Evolutionary conservation across 176 grass and related monocot species (phyloP), one percentile per base, ranked within the genome.

Genomic region (Juncus inflexus): DNA sequence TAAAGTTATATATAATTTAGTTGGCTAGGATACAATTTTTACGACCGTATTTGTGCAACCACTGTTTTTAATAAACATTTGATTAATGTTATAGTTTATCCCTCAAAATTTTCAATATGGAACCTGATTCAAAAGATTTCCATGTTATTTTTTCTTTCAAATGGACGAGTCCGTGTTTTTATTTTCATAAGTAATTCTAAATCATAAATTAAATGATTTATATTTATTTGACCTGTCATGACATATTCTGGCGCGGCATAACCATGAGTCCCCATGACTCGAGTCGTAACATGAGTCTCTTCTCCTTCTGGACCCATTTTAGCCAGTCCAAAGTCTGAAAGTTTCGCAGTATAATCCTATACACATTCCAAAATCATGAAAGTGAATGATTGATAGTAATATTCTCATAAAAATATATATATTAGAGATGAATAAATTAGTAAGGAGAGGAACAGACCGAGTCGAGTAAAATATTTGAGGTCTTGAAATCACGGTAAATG

Each of bases 181-280:
- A 2, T 47, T 47, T 47, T 47, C 2, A 6, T 47, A 5, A 47
- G 4, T 47, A 6, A 6, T 9, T 47, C 43, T 5, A 47, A 9
- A 9, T 15, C 14, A 42, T 10, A 42, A 12, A 37, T 42, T 6
- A 37, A 14, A 65, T 11, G 60, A 10, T 4, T 13, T 59, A 35
- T 16, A 9, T 0, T 3, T 57, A 50, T 13, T 3, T 12, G 50
- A 84, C 82, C 82, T 60, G 94, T 99, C 89, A 84, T 86, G 43
- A 99, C 85, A 60, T 99, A 92, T 69, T 99, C 94, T 1, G 94
- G 94, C 4, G 94, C 94, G 0, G 94, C 89, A 35, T 99, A 99
- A 3, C 94, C 94, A 62, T 99, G 94, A 1, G 94, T 99, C 43
- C 94, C 94, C 94, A 99, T 99, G n/a, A 99, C 94, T 8, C 89